Evolutionary conservation across 805 yeast species (phyloP).

Genomic region (Cyberlindnera bimundalis): DNA sequence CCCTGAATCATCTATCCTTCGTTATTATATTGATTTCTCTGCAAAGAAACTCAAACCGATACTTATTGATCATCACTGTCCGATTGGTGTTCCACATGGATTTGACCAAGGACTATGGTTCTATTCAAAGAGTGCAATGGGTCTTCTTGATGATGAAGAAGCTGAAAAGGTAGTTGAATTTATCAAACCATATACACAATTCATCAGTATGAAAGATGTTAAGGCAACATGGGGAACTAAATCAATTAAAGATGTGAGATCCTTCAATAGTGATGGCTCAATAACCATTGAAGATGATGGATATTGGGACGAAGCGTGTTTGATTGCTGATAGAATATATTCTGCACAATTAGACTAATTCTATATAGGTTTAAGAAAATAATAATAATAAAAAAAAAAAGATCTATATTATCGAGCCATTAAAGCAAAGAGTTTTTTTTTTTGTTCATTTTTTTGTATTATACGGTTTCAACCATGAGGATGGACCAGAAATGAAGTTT

Average conservation of each 20-base stretch:
- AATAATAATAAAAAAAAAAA: too few relatives aligned
- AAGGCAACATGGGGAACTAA: slow-evolving; percentile 6
- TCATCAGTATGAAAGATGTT: slow-evolving; percentile 4
- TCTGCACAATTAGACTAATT: slow-evolving; percentile 7
- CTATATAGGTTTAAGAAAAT: too few relatives aligned
- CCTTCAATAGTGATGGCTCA: slow-evolving; percentile 9
- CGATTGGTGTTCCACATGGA: slow-evolving; percentile 36
- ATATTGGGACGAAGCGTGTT: slow-evolving; percentile 10
- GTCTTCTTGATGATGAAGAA: slow-evolving; percentile 8
- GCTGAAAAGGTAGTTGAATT: slow-evolving; percentile 2
- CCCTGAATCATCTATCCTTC: slow-evolving; percentile 25
- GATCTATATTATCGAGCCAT: too few relatives aligned
- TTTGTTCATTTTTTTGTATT: too few relatives aligned
- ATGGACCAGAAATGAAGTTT: too few relatives aligned
- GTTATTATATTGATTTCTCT: slow-evolving; percentile 27
- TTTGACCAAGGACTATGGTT: slow-evolving; percentile 36
- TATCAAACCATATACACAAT: slow-evolving; percentile 25
- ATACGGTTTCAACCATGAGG: too few relatives aligned
- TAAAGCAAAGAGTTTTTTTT: too few relatives aligned
- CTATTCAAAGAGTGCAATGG: slow-evolving; percentile 15
- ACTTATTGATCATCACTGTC: slow-evolving; percentile 18
- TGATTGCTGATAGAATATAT: slow-evolving; percentile 11
- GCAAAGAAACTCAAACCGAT: slow-evolving; percentile 15
- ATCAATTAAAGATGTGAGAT: slow-evolving; percentile 4
- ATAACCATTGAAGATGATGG: slow-evolving; percentile 8